Evolutionary conservation across 257 asterid species (phyloP).

Genomic region (Paulownia fortunei): DNA sequence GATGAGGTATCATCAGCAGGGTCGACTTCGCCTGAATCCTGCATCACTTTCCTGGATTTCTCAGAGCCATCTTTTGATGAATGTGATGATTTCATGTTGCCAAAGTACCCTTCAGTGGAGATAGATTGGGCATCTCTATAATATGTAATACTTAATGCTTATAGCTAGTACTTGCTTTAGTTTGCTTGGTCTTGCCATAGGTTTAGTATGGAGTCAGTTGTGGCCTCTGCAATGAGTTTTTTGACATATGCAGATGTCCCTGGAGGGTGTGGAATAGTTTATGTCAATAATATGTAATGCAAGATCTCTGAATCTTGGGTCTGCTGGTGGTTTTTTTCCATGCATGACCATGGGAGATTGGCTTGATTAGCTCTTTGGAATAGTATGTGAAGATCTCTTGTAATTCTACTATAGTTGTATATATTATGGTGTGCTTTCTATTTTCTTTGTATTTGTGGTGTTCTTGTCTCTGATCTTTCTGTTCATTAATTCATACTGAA

Average conservation of each 20-base stretch:
- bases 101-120: conserved; percentile 86
- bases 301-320: conserved; percentile 39
- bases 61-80: conserved; percentile 48
- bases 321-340: conserved; percentile 57
- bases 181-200: neutral
- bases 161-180: conserved; percentile 3
- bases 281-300: neutral
- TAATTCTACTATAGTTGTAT: conserved; percentile 2
- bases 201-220: conserved; percentile 20
- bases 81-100: conserved; percentile 48
- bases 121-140: conserved; percentile 87
- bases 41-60: conserved; percentile 47
- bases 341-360: conserved; percentile 46
- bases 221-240: conserved; percentile 78
- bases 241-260: conserved; percentile 76
- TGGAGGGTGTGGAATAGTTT: conserved; percentile 9
- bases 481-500: neutral
- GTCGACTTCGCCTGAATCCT: conserved; percentile 64
- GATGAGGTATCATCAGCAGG: conserved; percentile 39
- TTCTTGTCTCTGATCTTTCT: neutral
- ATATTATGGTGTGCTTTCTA: conserved; percentile 8
- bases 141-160: conserved; percentile 12
- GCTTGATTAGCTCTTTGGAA: conserved; percentile 9
- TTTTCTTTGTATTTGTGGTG: neutral
- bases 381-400: conserved; percentile 1